Evolutionary conservation across 2,329 filamentous ascomycete species (phyloP), one percentile per base, ranked within the genome.

Genomic region (Stachybotrys chartarum): DNA sequence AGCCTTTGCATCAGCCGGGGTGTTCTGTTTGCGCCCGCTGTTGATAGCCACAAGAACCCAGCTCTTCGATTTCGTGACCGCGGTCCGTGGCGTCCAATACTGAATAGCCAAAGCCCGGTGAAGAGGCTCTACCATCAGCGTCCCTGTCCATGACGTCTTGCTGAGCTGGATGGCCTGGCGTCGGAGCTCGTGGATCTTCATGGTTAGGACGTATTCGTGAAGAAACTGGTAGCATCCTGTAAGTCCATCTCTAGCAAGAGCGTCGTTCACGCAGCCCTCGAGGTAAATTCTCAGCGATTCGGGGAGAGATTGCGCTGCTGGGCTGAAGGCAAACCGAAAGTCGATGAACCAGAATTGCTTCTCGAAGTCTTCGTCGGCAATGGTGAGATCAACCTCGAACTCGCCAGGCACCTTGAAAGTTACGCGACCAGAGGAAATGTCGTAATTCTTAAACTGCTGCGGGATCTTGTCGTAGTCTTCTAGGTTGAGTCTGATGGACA

Each of bases 301-400:
- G 0, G 87, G 78, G 7, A 95, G 65, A 51, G 77, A 74, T 12
- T 70, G 72, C 0, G 88, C 80, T 0, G 85, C 79, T 1, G 93
- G 93, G 8, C 76, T 79, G 68, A 96, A 99, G 14, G 85, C 75
- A 63, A 96, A 91, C 57, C 92, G 84, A 64, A 97, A 85, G 69
- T 97, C 92, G 58, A 97, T 89, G 67, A 97, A 96, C 79, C 88
- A 97, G 67, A 96, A 95, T 64, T 95, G 92, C 54, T 88, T 87
- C 35, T 85, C 78, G 17, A 86, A 83, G 60, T 94, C 87, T 66
- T 97, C 92, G 62, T 92, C 88, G 17, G 89, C 90, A 59, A 97
- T 88, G 1, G 91, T 92, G 53, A 99, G 80, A 67, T 97, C 94
- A 18, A 97, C 83, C 69, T 97, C 93, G 64, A 97, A 97, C 69